Conservation (phyloP, 768 basidiomycete species). For the Lactifluus subvellereus region DNA sequence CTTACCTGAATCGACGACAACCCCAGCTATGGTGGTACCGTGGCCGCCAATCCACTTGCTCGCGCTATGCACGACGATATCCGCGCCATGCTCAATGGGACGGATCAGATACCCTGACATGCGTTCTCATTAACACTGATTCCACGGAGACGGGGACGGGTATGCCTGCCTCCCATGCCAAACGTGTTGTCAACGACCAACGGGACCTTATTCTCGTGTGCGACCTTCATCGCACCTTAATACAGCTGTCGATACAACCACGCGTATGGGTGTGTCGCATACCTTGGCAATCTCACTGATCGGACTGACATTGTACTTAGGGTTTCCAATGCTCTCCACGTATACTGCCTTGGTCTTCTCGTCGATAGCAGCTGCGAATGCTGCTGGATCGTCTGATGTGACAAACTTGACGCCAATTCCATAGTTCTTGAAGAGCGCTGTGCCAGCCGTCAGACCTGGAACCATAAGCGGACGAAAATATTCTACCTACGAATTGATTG, state of each 20-base stretch:
- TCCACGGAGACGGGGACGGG: neutral
- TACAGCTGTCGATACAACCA: neutral
- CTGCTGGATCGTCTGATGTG: constrained; percentile 45
- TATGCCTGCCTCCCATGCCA: constrained; percentile 54
- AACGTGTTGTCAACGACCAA: constrained; percentile 80
- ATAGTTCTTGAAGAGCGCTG: constrained; percentile 63
- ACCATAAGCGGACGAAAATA: neutral
- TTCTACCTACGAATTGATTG: constrained; percentile 63
- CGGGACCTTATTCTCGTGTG: constrained; percentile 66
- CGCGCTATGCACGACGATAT: constrained; percentile 74
- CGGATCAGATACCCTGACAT: constrained; percentile 48
- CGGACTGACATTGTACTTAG: constrained; percentile 61
- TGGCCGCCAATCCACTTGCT: constrained; percentile 86
- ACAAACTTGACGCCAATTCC: constrained; percentile 65
- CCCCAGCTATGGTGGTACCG: constrained; percentile 74
- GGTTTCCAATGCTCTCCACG: constrained; percentile 74
- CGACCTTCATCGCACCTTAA: constrained; percentile 39
- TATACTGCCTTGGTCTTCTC: constrained; percentile 72
- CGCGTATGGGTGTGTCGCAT: neutral
- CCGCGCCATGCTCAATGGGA: constrained; percentile 70
- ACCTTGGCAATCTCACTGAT: constrained; percentile 67
- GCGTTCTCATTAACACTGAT: neutral
- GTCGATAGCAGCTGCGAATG: constrained; percentile 64
- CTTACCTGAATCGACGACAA: constrained; percentile 63
- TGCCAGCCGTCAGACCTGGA: neutral